Evolutionary conservation across 208 protist genomes (phyloP), one percentile per base, ranked within the genome.

Genomic region (Strigomonas galati): DNA sequence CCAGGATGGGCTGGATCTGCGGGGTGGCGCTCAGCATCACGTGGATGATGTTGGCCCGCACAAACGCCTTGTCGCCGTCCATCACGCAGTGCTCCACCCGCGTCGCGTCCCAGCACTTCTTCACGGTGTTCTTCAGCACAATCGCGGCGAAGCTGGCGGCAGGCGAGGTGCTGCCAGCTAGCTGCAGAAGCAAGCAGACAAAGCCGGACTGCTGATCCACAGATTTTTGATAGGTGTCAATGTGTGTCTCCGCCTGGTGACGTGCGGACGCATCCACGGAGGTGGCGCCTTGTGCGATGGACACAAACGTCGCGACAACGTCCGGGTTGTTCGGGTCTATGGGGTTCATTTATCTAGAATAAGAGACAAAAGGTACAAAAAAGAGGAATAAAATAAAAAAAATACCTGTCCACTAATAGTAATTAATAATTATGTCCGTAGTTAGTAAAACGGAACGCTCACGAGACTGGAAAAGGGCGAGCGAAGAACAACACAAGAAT

Each of bases 121-220:
- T 91, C 21, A 96, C 79, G 12, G 83, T 93, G 66, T 96, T 96
- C 71, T 96, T 96, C 24, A 96, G 76, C 24, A 85, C 77, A 62
- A 96, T 89, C 43, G 87, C 83, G 60, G 69, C 84, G 72, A 93
- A 95, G 65, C 69, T 49, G 28, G 73, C 62, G 43, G 71, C 49
- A 10, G 80, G 59, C 19, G 75, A 55, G 21, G 63, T 44, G 21
- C 61, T 62, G n/a, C 62, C 71, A 9, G 74, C 65, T 24, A 87
- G 61, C 31, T 82, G 70, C 21, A 93, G 78, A 17, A 92, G 78
- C 53, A 89, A 63, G 10, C 67, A 46, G 4, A 91, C 76, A 71
- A 95, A 91, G 2, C 90, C 90, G 30, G 58, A 65, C 55, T 95
- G 81, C 37, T 76, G 44, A 52, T 92, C 85, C 5, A 93, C 85